A percentile compares a stretch with the other conserved stretches of the same genome.
These are phyloP conservation scores for Sugiyamaella grinbergsii DNA, from an alignment of 1,139 yeast genomes.

Conservation along the genomic window DNA sequence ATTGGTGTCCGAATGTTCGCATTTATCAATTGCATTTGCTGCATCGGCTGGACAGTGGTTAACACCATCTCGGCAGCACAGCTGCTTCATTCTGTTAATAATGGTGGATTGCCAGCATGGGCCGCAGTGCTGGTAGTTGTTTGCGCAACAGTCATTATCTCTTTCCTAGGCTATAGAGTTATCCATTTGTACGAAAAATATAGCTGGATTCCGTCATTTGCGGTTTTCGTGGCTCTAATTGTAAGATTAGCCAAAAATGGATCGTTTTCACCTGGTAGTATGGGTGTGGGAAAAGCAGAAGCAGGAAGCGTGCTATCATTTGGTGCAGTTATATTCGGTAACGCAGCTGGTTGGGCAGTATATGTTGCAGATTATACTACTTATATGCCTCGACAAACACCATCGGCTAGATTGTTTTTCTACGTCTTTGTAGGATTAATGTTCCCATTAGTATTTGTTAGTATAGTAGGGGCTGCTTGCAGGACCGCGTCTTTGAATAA, in stretches of 20 bases:
- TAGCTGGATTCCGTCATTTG: slow-evolving; percentile 83
- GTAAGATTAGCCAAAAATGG: slow-evolving; percentile 70
- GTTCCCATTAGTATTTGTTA: slow-evolving; percentile 68
- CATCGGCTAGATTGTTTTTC: slow-evolving; percentile 59
- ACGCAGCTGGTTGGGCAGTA: slow-evolving; percentile 94
- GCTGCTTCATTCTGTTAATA: slow-evolving; percentile 73
- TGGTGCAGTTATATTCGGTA: slow-evolving; percentile 84
- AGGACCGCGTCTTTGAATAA: slow-evolving; percentile 59
- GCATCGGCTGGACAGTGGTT: slow-evolving; percentile 95
- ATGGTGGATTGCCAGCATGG: slow-evolving; percentile 75
- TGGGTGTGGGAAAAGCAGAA: slow-evolving; percentile 47
- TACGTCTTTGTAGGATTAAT: slow-evolving; percentile 64
- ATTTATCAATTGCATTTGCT: slow-evolving; percentile 73
- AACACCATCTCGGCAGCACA: slow-evolving; percentile 90
- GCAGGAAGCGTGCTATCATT: slow-evolving; percentile 81
- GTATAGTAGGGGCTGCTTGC: slow-evolving; percentile 86
- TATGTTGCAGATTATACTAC: slow-evolving; percentile 92
- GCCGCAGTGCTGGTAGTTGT: slow-evolving; percentile 82
- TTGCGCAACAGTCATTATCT: slow-evolving; percentile 65
- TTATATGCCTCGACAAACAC: slow-evolving; percentile 69
- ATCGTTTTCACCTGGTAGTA: slow-evolving; percentile 54
- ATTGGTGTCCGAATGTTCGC: slow-evolving; percentile 76
- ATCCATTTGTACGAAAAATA: slow-evolving; percentile 82
- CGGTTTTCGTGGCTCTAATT: slow-evolving; percentile 72
- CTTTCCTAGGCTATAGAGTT: slow-evolving; percentile 81